Base-by-base conservation (phyloP, 2,329 filamentous ascomycete species). In the Coniella lustricola region DNA sequence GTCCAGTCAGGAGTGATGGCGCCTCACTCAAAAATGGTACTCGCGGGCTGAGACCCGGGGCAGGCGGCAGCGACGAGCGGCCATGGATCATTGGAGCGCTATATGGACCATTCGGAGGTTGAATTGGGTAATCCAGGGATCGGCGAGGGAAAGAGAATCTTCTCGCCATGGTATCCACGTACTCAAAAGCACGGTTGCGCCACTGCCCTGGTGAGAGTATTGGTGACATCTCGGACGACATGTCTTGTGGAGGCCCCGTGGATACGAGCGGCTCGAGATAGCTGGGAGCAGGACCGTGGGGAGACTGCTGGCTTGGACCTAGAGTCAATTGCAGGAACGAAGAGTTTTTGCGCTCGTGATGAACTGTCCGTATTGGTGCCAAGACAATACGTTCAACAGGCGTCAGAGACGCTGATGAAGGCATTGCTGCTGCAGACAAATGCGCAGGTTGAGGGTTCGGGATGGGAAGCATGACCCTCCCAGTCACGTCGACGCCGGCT, bases 141-240 rank as follows among this genome's bases (percentile, higher is more conserved):
- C 47, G 39, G 34, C 50, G 49, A 14, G 46, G 46, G 1, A 38
- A 37, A 3, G 49, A 38, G 4, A 46, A 37, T 5, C 44, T 29
- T 14, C 44, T 53, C 3, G 44, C 42, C 14, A 44, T 16, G 10
- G 40, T 16, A 16, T 50, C 44, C 3, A 36, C 32, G 13, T 42
- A 34, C 3, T 37, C 37, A 18, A 50, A 53, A 16, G 44, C 48
- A 32, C 36, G 48, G 4, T 45, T 44, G 25, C 45, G 49, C 49
- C 45, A 49, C 34, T 48, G 45, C 4, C 40, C 25, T 21, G 49
- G 51, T 12, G 48, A 53, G 12, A 46, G 31, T 9, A 40, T 50
- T 4, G 51, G 48, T 2, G 51, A 50, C 51, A 53, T 52, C 8
- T 38, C 37, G n/a, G 50, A 48, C 2, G 50, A 47, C 50, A 47